Evolutionary conservation across 495 filamentous ascomycete species (phyloP).

Genomic region (Symbiotaphrina buchneri): DNA sequence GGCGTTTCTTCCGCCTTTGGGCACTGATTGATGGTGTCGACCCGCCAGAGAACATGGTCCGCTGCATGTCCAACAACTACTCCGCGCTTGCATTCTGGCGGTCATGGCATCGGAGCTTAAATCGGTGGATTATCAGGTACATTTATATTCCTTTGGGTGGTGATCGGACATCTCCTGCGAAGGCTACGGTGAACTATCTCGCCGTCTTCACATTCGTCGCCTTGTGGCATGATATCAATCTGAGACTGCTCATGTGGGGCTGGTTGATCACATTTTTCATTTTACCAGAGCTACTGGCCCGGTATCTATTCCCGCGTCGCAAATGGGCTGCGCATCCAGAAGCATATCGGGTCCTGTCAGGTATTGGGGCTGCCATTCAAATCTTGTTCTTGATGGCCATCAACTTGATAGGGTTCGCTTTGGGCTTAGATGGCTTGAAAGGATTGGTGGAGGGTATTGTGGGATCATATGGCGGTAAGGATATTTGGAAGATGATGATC

Average conservation of each 20-base stretch:
- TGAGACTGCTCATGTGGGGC: conserved; percentile 86
- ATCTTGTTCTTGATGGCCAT: conserved; percentile 90
- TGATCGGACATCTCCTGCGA: no score
- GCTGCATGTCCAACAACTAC: conserved; percentile 92
- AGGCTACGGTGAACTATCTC: conserved; percentile 52
- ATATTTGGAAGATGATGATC: neutral
- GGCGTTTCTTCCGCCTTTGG: conserved; percentile 97
- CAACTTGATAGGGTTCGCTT: conserved; percentile 84
- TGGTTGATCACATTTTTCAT: conserved; percentile 92
- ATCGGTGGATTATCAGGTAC: conserved; percentile 85
- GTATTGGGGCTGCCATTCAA: conserved; percentile 68
- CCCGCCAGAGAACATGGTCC: conserved; percentile 94
- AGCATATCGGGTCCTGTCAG: conserved; percentile 57
- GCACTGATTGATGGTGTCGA: conserved; percentile 73
- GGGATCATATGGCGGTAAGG: conserved; percentile 39
- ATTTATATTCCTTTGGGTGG: conserved; percentile 88
- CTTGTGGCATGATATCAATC: conserved; percentile 91
- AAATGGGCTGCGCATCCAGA: conserved; percentile 46
- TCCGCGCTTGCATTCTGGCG: conserved; percentile 88
- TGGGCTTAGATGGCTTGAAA: conserved; percentile 72
- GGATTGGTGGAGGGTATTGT: conserved; percentile 53
- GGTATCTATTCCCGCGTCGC: conserved; percentile 41
- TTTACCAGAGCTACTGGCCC: conserved; percentile 59
- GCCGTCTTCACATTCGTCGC: conserved; percentile 95
- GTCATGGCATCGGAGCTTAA: conserved; percentile 82